Percentiles rank a stretch among this genome's conserved stretches.
Evolutionary conservation across 225 moss, liverwort and hornwort genomes (phyloP).

Genomic region (Climacium dendroides): DNA sequence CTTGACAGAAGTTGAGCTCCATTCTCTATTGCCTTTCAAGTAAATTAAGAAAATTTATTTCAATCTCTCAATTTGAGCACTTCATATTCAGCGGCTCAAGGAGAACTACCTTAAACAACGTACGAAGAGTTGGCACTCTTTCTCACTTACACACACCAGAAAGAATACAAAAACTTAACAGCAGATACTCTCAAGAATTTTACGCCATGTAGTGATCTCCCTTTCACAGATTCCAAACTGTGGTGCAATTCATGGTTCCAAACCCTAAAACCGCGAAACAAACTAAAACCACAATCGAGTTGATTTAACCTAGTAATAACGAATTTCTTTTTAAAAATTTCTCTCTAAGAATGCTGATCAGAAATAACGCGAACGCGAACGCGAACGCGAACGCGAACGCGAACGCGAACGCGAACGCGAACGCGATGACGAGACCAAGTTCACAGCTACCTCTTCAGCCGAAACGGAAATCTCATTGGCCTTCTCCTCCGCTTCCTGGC

Average conservation of each 20-base stretch:
- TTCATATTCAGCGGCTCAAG: not conserved
- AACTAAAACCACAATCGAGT: not conserved
- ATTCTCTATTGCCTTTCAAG: not conserved
- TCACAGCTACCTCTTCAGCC: slow-evolving; percentile 42
- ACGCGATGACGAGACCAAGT: not conserved
- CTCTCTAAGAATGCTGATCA: not conserved
- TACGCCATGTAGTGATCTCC: not conserved
- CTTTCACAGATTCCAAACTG: not conserved
- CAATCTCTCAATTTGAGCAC: not conserved
- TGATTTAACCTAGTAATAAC: not conserved
- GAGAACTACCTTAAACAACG: not conserved
- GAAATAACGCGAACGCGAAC: not conserved
- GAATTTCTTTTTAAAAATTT: not conserved
- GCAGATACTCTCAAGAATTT: not conserved
- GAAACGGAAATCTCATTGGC: slow-evolving; percentile 66
- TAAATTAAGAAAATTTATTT: not conserved
- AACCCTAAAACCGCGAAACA: not conserved
- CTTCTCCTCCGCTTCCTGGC: slow-evolving; percentile 84
- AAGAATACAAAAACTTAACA: not conserved
- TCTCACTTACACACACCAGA: not conserved
- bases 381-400: not conserved
- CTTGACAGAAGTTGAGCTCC: not conserved
- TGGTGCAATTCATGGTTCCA: not conserved
- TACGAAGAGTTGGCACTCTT: not conserved
- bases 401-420: not conserved